Base-by-base conservation (phyloP, 2,329 filamentous ascomycete genomes). In the Fusarium sp. region DNA sequence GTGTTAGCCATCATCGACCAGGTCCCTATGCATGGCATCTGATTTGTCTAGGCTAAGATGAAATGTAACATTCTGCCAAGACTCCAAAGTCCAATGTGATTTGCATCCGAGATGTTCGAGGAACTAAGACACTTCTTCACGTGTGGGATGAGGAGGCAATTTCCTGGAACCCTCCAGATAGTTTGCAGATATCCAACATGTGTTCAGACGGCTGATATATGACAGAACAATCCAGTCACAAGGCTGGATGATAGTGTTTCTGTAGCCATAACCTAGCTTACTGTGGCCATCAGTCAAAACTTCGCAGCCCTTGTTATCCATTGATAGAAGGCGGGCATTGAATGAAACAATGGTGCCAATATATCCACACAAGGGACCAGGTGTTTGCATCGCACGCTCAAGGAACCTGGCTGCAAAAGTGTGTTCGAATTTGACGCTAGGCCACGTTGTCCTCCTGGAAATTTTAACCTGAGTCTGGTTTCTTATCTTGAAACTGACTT, bases 21-120 rank as follows among this genome's bases (percentile, higher is more conserved):
- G 54, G 39, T 51, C 44, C 35, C 52, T 33, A 57, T 43, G 32
- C 19, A 48, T 45, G 40, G 48, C 20, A 44, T 35, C 47, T 55
- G 52, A 71, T 63, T 71, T 62, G 70, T 46, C 25, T 53, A 53
- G 32, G 22, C 33, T 30, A 44, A 30, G 60, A 45, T 53, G 33
- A 69, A 25, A 62, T 56, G 62, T 55, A 58, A 51, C 54, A 35
- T 59, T 55, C 51, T 49, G 37, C 44, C 37, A 50, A 56, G 39
- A 48, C 56, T 55, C 39, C 44, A 48, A 25, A 35, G 68, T 37
- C 25, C 55, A 33, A 47, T 52, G 55, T 45, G 41, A 50, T 46
- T 39, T 62, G 40, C 37, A 25, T 49, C 61, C 35, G 40, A 40
- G 50, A 43, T 27, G 13, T 52, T 49, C 23, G 32, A 51, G 30